Evolutionary conservation across 768 basidiomycete genomes (phyloP).

Genomic region (Lactifluus subvellereus): DNA sequence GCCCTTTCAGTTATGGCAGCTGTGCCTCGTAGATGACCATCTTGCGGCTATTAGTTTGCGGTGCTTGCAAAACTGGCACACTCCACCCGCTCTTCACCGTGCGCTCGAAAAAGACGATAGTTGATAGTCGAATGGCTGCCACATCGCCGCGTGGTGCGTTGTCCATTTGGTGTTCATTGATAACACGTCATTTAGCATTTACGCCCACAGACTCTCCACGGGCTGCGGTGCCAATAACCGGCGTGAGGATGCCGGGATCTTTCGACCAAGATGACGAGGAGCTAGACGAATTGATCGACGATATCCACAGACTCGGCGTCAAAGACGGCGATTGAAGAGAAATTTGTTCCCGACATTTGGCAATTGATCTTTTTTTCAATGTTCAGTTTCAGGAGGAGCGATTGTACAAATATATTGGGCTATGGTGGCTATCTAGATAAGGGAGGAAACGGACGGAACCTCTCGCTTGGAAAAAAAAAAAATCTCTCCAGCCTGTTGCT

Average conservation of each 20-base stretch:
- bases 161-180: neutral
- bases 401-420: neutral
- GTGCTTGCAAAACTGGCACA: slow-evolving; percentile 54
- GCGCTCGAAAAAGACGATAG: slow-evolving; percentile 14
- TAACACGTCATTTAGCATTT: neutral
- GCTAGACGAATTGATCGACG: neutral
- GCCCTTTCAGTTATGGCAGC: neutral
- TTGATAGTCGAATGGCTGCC: slow-evolving; percentile 18
- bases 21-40: neutral
- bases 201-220: slow-evolving; percentile 4
- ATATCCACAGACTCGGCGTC: slow-evolving; percentile 1
- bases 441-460: neutral
- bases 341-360: neutral
- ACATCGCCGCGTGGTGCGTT: slow-evolving; percentile 20
- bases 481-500: neutral
- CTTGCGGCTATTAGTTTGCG: slow-evolving; percentile 46
- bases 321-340: neutral
- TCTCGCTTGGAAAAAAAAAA: neutral
- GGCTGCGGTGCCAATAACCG: neutral
- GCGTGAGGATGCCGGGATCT: slow-evolving; percentile 7
- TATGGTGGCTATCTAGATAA: neutral
- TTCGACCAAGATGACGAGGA: slow-evolving; percentile 6
- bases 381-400: neutral
- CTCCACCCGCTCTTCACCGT: slow-evolving; percentile 51
- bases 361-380: neutral